Evolutionary conservation across 2,329 filamentous ascomycete genomes (phyloP).

Genomic region (Graphilbum fragrans): DNA sequence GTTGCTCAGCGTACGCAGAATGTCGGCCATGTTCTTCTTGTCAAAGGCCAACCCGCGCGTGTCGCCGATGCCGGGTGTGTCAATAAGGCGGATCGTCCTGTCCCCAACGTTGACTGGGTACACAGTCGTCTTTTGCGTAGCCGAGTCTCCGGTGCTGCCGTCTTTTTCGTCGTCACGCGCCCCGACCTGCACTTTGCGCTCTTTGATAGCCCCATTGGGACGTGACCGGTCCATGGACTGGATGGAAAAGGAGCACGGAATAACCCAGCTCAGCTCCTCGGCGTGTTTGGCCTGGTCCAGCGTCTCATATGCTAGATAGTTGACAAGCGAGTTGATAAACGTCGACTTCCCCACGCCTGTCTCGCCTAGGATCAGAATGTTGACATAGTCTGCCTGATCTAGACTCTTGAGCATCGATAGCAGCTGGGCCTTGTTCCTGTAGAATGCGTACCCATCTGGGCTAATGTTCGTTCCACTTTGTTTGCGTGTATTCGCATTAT

Average conservation of each 20-base stretch:
- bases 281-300: conserved; percentile 24
- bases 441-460: background rate
- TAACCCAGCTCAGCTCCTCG: conserved; percentile 19
- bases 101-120: conserved; percentile 18
- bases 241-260: conserved; percentile 26
- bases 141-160: conserved; percentile 20
- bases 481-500: background rate
- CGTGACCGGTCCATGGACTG: conserved; percentile 17
- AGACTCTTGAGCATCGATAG: conserved; percentile 7
- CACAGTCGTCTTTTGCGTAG: conserved; percentile 22
- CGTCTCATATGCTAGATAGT: conserved; percentile 25
- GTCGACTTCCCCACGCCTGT: conserved; percentile 36
- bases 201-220: conserved; percentile 13
- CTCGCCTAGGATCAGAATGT: conserved; percentile 33
- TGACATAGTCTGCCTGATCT: conserved; percentile 18
- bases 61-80: conserved; percentile 30
- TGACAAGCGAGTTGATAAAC: conserved; percentile 34
- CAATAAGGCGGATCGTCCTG: conserved; percentile 23
- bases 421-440: background rate
- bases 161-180: conserved; percentile 18
- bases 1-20: conserved; percentile 19
- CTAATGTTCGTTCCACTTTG: background rate
- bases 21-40: conserved; percentile 25
- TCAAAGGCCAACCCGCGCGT: conserved; percentile 24
- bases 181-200: conserved; percentile 19